Base-by-base conservation (phyloP, 495 filamentous ascomycete genomes). In the Pseudevernia furfuracea region DNA sequence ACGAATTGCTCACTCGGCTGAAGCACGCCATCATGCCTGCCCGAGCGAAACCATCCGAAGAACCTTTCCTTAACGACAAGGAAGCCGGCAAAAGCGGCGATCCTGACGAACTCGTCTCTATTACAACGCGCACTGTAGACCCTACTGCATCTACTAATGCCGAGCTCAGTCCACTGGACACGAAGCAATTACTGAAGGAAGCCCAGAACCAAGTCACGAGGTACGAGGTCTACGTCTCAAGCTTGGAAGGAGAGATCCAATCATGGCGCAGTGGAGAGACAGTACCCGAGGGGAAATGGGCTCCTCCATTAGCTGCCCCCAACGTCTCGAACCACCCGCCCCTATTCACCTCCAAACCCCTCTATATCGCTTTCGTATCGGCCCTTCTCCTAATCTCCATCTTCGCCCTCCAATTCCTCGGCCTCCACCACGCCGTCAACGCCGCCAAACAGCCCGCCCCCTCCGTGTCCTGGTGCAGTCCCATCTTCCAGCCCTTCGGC, bases 101-200 rank as follows among this genome's bases (percentile, higher is more conserved):
- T 34, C n/a, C 28, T 8, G 38, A 41, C n/a, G 49, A 19, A 23
- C 4, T 17, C 14, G 52, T 57, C 15, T 14, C 30, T 2, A 34
- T 57, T 2, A 23, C 21, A 4, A 23, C 21, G 19, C 36, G 30
- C 39, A 25, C 46, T 4, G 41, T 19, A 12, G 34, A 41, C 25
- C 46, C 49, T 5, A 30, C 10, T 15, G 21, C 52, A n/a, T 8
- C 28, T 17, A 34, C 46, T n/a, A 8, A 98, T 74, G 92, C 92
- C 48, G 94, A 98, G 73, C 83, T 97, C 67, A 97, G 93, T 72
- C 94, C 94, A 15, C 85, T 89, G 10, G 95, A 98, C 73, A 81
- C 97, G 79, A 97, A 97, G 79, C 81, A 85, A 62, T 80, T 96
- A 71, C 82, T 98, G 69, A 90, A 87, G 74, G 96, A 96, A 77